Evolutionary conservation across 176 grass and related monocot genomes (phyloP), one percentile per base, ranked within the genome.

Genomic region (Tillandsia fasciculata): DNA sequence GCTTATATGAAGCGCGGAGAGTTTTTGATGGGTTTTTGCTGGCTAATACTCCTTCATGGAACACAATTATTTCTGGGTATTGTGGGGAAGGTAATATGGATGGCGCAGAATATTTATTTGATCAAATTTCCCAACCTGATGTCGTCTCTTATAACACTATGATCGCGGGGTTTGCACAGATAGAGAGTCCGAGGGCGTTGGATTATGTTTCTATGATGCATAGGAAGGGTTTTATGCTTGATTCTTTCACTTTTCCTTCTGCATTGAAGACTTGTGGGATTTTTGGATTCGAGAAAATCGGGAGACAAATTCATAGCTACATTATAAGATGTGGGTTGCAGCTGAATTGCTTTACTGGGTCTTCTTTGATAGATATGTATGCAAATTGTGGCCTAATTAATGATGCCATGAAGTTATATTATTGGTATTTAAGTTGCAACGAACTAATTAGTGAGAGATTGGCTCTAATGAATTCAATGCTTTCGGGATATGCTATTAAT

Each of bases 341-440:
- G 7, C 17, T 67, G 15, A 77, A 70, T 14, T 50, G 18, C 53
- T 71, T 72, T 67, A 67, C 59, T 64, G 50, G 70, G 6, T 83
- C 68, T 14, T 74, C 80, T 28, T 65, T 83, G 17, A 72, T 83
- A 72, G 80, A 82, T 64, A 82, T 82, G 74, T 83, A 72, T 65
- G 67, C 80, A 42, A 83, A 77, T 10, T 77, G 74, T 72, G 63
- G 80, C 33, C 18, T 61, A 18, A 67, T 77, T 54, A 67, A 52
- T 68, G 51, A 83, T 67, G 56, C 68, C 26, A 50, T 77, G 11
- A 63, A 49, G 51, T 29, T 68, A 49, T 77, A 73, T 47, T n/a
- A 77, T 29, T 54, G 57, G 2, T 64, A 53, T 27, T 22, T 72
- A 42, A 72, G 54, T 71, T 49, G 28, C 57, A 51, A 66, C 29